Evolutionary conservation across 257 asterid species (phyloP).

Genomic region (Agastache rugosa): DNA sequence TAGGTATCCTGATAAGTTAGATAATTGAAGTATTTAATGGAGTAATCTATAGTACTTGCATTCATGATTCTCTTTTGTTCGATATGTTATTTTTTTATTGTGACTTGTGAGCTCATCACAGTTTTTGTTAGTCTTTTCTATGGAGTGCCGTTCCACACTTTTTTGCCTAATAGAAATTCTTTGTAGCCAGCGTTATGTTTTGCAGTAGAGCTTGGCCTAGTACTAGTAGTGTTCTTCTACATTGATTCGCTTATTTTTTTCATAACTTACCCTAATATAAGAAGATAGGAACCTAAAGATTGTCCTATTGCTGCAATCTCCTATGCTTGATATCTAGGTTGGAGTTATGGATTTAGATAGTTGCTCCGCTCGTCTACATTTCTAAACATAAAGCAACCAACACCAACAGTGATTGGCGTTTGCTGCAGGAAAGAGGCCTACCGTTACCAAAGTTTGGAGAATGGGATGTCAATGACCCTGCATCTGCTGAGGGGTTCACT

Average conservation of each 20-base stretch:
- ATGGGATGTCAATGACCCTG: constrained; percentile 30
- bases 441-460: constrained; percentile 31
- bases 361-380: neutral
- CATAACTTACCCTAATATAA: neutral
- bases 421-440: constrained; percentile 14
- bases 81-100: neutral
- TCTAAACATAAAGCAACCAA: constrained; percentile 48
- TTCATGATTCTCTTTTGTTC: neutral
- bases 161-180: neutral
- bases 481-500: constrained; percentile 30
- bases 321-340: neutral
- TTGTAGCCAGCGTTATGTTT: neutral
- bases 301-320: constrained; percentile 3
- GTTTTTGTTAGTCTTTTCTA: neutral
- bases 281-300: neutral
- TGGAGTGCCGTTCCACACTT: neutral
- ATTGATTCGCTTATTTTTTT: neutral
- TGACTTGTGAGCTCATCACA: neutral
- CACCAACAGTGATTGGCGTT: neutral
- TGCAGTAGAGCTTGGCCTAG: neutral
- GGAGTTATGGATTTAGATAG: neutral
- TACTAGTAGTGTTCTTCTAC: neutral
- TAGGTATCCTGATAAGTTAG: neutral
- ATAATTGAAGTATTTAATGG: neutral
- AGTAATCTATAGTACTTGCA: neutral